These are phyloP conservation scores for Puccinia polysora DNA, from an alignment of 1,284 basidiomycete species.

Conservation along the genomic window DNA sequence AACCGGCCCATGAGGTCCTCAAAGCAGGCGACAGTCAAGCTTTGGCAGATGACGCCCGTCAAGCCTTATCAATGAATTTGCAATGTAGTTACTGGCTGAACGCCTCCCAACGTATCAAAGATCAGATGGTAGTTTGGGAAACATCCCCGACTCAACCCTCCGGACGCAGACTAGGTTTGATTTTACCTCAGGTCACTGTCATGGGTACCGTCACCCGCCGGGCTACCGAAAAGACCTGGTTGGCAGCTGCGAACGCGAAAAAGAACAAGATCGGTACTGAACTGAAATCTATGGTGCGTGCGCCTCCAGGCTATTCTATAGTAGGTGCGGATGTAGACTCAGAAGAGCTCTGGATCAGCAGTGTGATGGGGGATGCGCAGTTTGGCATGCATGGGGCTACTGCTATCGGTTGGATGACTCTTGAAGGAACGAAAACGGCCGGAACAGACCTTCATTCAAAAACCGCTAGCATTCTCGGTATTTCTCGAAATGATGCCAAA, in stretches of 20 bases:
- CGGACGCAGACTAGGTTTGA: constrained; percentile 71
- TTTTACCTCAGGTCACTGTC: constrained; percentile 90
- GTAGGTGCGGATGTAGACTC: constrained; percentile 98
- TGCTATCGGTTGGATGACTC: constrained; percentile 98
- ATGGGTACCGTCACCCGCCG: constrained; percentile 98
- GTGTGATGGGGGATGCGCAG: constrained; percentile 97
- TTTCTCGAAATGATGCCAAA: constrained; percentile 90
- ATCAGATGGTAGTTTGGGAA: constrained; percentile 91
- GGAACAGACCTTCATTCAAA: constrained; percentile 97
- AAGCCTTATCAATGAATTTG: constrained; percentile 85
- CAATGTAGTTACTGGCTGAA: constrained; percentile 98
- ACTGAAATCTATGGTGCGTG: constrained; percentile 93
- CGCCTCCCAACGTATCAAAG: constrained; percentile 80
- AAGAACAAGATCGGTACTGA: constrained; percentile 95
- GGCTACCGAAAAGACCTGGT: constrained; percentile 96
- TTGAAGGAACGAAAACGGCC: constrained; percentile 93
- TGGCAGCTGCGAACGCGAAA: constrained; percentile 97
- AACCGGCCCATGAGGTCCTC: constrained; percentile 4
- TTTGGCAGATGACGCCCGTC: constrained; percentile 66
- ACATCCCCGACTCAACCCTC: constrained; percentile 58
- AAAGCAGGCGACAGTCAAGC: constrained; percentile 32
- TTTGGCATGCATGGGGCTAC: constrained; percentile 96
- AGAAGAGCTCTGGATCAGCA: constrained; percentile 98
- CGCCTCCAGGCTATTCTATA: constrained; percentile 85
- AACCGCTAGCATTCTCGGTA: constrained; percentile 87